phyloP scores from a whole-genome alignment of 768 basidiomycete genomes.

The Strobilomyces echinocephalus region DNA sequence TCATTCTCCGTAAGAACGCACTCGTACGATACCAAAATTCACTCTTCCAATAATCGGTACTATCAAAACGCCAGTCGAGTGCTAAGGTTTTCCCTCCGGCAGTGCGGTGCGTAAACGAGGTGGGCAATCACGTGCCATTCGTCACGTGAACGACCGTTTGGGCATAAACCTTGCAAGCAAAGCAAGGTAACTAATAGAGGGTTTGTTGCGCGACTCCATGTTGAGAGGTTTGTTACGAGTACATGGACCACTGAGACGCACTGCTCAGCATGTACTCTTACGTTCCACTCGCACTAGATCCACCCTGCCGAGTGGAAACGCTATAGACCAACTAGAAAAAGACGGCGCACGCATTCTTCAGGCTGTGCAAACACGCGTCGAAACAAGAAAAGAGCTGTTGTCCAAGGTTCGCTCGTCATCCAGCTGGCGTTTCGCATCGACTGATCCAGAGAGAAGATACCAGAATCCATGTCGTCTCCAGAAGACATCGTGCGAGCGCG shows the following conservation, averaged over 20 bases:
- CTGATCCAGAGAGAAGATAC: constrained; percentile 34
- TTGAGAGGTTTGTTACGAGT: constrained; percentile 6
- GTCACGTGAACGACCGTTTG: too few species aligned
- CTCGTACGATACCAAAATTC: too few species aligned
- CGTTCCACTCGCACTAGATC: constrained; percentile 9
- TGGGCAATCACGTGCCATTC: too few species aligned
- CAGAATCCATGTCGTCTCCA: constrained; percentile 47
- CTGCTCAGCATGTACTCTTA: constrained; percentile 8
- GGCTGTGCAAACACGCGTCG: constrained; percentile 50
- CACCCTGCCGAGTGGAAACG: constrained; percentile 8
- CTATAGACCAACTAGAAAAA: constrained; percentile 29
- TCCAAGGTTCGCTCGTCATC: constrained; percentile 33
- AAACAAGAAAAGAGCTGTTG: constrained; percentile 43
- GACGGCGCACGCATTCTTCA: constrained; percentile 51
- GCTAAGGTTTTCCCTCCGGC: too few species aligned
- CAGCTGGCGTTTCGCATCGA: background rate
- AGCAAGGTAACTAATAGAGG: too few species aligned
- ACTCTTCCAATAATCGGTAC: too few species aligned
- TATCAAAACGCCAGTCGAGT: too few species aligned
- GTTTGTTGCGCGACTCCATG: constrained; percentile 3
- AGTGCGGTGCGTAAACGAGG: too few species aligned
- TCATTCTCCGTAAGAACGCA: too few species aligned
- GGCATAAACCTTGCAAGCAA: too few species aligned
- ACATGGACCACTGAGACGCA: constrained; percentile 14
- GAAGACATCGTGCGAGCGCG: constrained; percentile 58